Evolutionary conservation across 163 green algal genomes (phyloP), one percentile per base, ranked within the genome.

Genomic region (Volvox carteri): DNA sequence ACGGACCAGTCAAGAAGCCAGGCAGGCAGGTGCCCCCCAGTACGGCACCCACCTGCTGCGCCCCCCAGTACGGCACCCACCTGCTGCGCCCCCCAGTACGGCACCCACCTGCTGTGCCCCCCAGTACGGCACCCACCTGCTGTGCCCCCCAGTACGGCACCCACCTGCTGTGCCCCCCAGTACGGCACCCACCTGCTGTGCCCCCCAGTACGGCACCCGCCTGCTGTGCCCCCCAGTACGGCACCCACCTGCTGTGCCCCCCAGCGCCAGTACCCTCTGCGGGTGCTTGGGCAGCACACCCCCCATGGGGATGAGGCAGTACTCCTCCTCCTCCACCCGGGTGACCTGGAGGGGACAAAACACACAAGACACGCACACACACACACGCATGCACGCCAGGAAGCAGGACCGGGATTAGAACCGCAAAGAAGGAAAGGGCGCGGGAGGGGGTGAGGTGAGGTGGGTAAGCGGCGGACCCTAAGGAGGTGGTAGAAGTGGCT

Each of bases 231-330:
- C n/a, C n/a, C n/a, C n/a, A n/a, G n/a, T n/a, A n/a, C n/a, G n/a
- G n/a, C 0, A 39, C 65, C 48, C 98, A 89, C 98, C 98, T 4
- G 95, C 98, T 0, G 98, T 99, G 37, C 98, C 98, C 4, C 98
- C 98, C 39, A 99, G 94, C n/a, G 96, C 98, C 48, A 99, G 92
- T 62, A 98, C 95, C 7, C 97, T 95, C 93, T 99, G 98, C 25
- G 97, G 97, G 37, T 98, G 93, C 19, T 76, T 91, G 0, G 98
- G 98, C 92, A 99, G 92, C 37, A 98, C 96, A 23, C 98, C 97
- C 21, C 98, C 98, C 98, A 99, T 99, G n/a, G 98, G 98, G 68
- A 99, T 99, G 41, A 99, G 90, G 92, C 98, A 99, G 86, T 98
- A 99, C 96, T 99, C 98, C 92, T 99, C 97, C 90, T 99, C 98